These are phyloP conservation scores for Colletotrichum tamarilloi DNA, from an alignment of 2,329 filamentous ascomycete species.

Conservation along the genomic window DNA sequence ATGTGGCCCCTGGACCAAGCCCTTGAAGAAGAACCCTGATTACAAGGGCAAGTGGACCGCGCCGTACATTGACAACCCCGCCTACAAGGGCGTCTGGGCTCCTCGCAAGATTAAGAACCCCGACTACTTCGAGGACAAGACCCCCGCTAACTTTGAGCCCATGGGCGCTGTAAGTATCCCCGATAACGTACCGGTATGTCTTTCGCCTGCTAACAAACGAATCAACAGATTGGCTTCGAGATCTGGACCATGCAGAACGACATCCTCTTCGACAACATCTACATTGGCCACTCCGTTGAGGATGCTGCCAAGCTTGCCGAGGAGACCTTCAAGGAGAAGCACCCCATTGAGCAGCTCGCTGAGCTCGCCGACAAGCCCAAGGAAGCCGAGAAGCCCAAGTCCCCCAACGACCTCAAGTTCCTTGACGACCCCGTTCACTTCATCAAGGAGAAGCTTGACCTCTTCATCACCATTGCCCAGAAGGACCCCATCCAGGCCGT, in stretches of 20 bases:
- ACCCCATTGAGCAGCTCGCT: slow-evolving; percentile 81
- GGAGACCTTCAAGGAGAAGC: slow-evolving; percentile 93
- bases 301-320: slow-evolving; percentile 90
- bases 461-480: slow-evolving; percentile 87
- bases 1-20: slow-evolving; percentile 92
- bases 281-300: slow-evolving; percentile 96
- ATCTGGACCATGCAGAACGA: slow-evolving; percentile 99
- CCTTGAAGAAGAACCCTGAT: slow-evolving; percentile 91
- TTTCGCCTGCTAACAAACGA: slow-evolving; percentile 20
- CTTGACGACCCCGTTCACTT: slow-evolving; percentile 88
- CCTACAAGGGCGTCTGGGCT: slow-evolving; percentile 95
- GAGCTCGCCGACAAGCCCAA: slow-evolving; percentile 86
- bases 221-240: slow-evolving; percentile 89
- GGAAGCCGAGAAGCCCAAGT: slow-evolving; percentile 71
- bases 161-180: slow-evolving; percentile 86
- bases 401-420: slow-evolving; percentile 85
- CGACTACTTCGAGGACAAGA: slow-evolving; percentile 96
- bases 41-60: slow-evolving; percentile 99
- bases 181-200: neutral
- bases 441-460: slow-evolving; percentile 90
- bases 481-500: slow-evolving; percentile 85
- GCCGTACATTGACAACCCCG: slow-evolving; percentile 94
- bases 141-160: slow-evolving; percentile 94
- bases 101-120: slow-evolving; percentile 98
- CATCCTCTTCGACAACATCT: slow-evolving; percentile 99